Percentiles rank a stretch among this genome's conserved stretches.
These are phyloP conservation scores for Podospora pseudocomata DNA, from an alignment of 495 filamentous ascomycete genomes.

Conservation along the genomic window DNA sequence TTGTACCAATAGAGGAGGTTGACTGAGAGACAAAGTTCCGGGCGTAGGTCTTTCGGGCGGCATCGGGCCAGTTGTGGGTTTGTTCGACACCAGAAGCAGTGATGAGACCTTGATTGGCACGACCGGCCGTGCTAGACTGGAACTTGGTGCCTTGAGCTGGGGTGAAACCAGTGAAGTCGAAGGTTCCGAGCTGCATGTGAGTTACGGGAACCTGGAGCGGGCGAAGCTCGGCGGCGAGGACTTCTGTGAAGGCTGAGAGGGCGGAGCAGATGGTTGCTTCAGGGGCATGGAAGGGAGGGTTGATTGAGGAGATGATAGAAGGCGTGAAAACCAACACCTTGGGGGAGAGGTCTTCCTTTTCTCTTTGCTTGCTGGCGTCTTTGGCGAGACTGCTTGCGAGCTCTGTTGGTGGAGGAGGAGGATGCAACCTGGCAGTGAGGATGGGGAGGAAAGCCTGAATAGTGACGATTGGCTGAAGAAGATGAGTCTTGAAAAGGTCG, in stretches of 20 bases:
- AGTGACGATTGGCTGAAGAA: constrained; percentile 87
- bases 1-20: constrained; percentile 40
- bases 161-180: constrained; percentile 59
- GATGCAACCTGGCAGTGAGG: constrained; percentile 42
- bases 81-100: constrained; percentile 51
- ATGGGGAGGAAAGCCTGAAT: constrained; percentile 83
- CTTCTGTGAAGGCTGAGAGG: constrained; percentile 71
- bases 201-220: constrained; percentile 70
- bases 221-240: constrained; percentile 70
- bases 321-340: constrained; percentile 80
- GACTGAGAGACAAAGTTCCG: constrained; percentile 54
- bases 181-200: constrained; percentile 81
- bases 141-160: constrained; percentile 34
- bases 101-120: constrained; percentile 20
- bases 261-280: constrained; percentile 77
- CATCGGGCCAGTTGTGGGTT: constrained; percentile 61
- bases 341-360: constrained; percentile 31
- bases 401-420: constrained; percentile 28
- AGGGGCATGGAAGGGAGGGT: constrained; percentile 76
- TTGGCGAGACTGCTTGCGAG: constrained; percentile 39
- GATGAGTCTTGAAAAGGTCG: constrained; percentile 82
- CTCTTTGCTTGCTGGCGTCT: constrained; percentile 10
- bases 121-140: not conserved
- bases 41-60: constrained; percentile 50
- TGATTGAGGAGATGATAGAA: constrained; percentile 76